These are phyloP conservation scores for Tetracladium marchalianum DNA, from an alignment of 495 filamentous ascomycete genomes.

Conservation along the genomic window DNA sequence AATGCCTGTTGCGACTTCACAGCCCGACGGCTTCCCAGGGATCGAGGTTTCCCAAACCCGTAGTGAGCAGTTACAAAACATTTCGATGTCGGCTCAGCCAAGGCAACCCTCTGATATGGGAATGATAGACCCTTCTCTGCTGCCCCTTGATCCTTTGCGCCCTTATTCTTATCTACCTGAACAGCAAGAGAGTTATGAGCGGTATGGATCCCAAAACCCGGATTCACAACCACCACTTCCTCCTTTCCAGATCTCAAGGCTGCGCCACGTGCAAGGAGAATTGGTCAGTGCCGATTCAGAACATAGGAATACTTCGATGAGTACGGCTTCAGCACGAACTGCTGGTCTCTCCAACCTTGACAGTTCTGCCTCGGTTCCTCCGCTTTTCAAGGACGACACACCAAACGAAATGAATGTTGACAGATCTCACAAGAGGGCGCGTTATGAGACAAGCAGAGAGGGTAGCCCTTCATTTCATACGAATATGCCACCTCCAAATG, in stretches of 20 bases:
- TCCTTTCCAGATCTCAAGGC: neutral
- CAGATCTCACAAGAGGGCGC: constrained; percentile 9
- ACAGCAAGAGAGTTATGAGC: constrained; percentile 11
- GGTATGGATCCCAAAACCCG: constrained; percentile 5
- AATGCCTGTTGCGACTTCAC: too few relatives aligned
- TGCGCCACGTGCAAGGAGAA: constrained; percentile 4
- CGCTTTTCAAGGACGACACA: constrained; percentile 1
- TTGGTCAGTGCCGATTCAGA: too few relatives aligned
- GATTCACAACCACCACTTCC: constrained; percentile 1
- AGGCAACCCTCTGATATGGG: too few relatives aligned
- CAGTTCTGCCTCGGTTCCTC: constrained; percentile 4
- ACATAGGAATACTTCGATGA: neutral
- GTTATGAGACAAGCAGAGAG: constrained; percentile 6
- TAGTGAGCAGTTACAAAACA: too few relatives aligned
- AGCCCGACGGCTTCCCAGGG: too few relatives aligned
- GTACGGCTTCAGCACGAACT: constrained; percentile 5
- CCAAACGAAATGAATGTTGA: neutral
- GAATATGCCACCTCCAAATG: constrained; percentile 14
- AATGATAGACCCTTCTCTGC: too few relatives aligned
- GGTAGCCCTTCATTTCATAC: constrained; percentile 1
- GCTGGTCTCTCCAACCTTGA: constrained; percentile 1
- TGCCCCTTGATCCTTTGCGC: too few relatives aligned
- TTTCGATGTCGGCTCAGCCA: too few relatives aligned
- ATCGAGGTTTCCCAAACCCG: too few relatives aligned
- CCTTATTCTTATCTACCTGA: too few relatives aligned